These are phyloP conservation scores for Globisporangium viniferum DNA, from an alignment of 352 stramenopile species.

Conservation along the genomic window DNA sequence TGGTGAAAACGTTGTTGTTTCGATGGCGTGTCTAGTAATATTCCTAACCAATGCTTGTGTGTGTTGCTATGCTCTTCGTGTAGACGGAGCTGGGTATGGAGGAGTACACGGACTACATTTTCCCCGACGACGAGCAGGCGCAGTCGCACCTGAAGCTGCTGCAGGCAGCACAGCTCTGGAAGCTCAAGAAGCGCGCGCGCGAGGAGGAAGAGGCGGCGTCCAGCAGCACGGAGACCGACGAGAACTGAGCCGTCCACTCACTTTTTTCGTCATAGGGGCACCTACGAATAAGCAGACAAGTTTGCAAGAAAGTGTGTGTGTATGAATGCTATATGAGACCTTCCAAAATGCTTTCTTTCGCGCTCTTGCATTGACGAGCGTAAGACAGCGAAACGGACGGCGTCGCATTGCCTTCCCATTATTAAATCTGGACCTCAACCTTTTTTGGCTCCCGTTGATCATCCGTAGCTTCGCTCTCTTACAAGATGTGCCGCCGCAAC, in stretches of 20 bases:
- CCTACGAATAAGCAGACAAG: not conserved
- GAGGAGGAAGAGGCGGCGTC: constrained; percentile 36
- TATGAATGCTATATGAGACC: no score
- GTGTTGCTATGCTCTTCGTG: not conserved
- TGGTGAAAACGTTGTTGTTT: constrained; percentile 18
- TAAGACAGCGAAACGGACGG: no score
- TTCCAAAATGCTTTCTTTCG: no score
- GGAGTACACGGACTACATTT: constrained; percentile 99
- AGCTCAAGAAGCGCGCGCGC: constrained; percentile 78
- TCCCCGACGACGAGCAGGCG: constrained; percentile 96
- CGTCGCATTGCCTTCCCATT: no score
- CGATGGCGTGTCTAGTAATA: constrained; percentile 11
- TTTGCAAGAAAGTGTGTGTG: not conserved
- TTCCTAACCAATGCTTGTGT: constrained; percentile 1
- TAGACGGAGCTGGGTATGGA: constrained; percentile 91
- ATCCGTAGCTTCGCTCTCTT: no score
- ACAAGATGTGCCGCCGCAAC: no score
- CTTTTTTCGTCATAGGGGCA: not conserved
- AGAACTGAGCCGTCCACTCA: not conserved
- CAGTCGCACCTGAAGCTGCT: constrained; percentile 96
- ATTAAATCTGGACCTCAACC: no score
- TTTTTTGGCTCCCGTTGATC: no score
- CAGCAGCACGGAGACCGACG: constrained; percentile 3
- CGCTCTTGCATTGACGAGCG: no score
- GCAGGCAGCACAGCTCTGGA: constrained; percentile 97